Conservation (phyloP, 345 rosid species). For the Crucihimalaya himalaica region DNA sequence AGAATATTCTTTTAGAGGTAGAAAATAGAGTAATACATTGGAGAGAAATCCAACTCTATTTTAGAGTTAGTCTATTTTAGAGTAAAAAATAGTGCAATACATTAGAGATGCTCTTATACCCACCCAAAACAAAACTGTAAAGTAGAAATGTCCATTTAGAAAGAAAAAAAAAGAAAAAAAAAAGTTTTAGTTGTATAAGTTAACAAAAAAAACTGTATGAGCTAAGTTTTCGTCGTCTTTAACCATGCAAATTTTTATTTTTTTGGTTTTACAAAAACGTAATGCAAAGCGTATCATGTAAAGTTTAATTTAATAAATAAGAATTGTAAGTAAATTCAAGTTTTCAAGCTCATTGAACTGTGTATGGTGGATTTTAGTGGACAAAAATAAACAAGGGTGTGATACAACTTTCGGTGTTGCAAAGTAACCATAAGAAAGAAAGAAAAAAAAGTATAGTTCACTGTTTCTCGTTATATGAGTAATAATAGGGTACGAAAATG, state of each 20-base stretch:
- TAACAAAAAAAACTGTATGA: too few species aligned
- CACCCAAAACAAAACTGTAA: background rate
- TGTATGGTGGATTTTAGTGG: slow-evolving; percentile 3
- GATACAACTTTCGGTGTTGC: slow-evolving; percentile 31
- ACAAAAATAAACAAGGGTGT: slow-evolving; percentile 1
- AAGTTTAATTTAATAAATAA: background rate
- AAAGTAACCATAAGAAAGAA: slow-evolving; percentile 17
- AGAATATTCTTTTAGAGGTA: too few species aligned
- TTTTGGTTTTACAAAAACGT: too few species aligned
- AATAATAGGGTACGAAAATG: slow-evolving; percentile 9
- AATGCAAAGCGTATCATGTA: background rate
- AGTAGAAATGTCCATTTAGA: background rate
- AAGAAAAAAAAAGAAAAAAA: too few species aligned
- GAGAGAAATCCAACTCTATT: too few species aligned
- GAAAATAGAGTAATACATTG: too few species aligned
- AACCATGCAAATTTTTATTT: too few species aligned
- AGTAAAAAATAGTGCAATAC: too few species aligned
- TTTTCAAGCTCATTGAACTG: background rate
- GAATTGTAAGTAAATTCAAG: background rate
- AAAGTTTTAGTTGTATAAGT: too few species aligned
- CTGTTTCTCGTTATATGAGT: background rate
- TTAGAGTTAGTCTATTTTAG: too few species aligned
- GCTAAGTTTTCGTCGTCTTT: too few species aligned
- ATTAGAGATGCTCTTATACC: too few species aligned
- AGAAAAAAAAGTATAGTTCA: background rate